These are phyloP conservation scores for Cytospora schulzeri DNA, from an alignment of 2,329 filamentous ascomycete genomes.

Conservation along the genomic window DNA sequence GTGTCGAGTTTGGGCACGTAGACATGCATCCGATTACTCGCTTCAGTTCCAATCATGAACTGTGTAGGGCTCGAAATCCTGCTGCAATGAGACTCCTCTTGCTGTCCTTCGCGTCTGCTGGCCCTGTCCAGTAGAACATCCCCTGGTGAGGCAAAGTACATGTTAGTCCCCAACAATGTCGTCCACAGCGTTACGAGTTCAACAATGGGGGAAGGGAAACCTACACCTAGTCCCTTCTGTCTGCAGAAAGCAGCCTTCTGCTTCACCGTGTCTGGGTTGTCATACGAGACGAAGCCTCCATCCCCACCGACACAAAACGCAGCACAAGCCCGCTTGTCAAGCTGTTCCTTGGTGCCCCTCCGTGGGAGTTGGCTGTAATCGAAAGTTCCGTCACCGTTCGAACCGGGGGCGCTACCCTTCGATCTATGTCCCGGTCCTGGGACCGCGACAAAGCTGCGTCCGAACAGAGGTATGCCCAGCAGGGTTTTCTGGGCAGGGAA, in stretches of 20 bases:
- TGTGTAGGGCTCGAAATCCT: slow-evolving; percentile 61
- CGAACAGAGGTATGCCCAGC: slow-evolving; percentile 75
- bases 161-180: slow-evolving; percentile 22
- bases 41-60: slow-evolving; percentile 38
- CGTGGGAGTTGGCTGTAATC: slow-evolving; percentile 73
- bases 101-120: slow-evolving; percentile 64
- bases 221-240: slow-evolving; percentile 67
- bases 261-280: slow-evolving; percentile 74
- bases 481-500: slow-evolving; percentile 73
- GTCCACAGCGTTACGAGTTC: neutral
- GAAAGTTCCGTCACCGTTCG: slow-evolving; percentile 65
- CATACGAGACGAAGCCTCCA: slow-evolving; percentile 78
- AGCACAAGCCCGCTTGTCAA: slow-evolving; percentile 68
- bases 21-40: neutral
- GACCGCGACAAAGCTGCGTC: slow-evolving; percentile 71
- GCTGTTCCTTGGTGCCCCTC: slow-evolving; percentile 61
- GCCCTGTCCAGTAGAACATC: slow-evolving; percentile 81
- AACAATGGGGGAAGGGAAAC: slow-evolving; percentile 34
- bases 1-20: neutral
- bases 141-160: slow-evolving; percentile 50
- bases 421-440: slow-evolving; percentile 65
- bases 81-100: slow-evolving; percentile 60
- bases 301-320: slow-evolving; percentile 74
- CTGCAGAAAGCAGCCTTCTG: slow-evolving; percentile 75
- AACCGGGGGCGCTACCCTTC: slow-evolving; percentile 46